phyloP scores from a whole-genome alignment of 257 asterid genomes.

The Solanum chmielewskii region DNA sequence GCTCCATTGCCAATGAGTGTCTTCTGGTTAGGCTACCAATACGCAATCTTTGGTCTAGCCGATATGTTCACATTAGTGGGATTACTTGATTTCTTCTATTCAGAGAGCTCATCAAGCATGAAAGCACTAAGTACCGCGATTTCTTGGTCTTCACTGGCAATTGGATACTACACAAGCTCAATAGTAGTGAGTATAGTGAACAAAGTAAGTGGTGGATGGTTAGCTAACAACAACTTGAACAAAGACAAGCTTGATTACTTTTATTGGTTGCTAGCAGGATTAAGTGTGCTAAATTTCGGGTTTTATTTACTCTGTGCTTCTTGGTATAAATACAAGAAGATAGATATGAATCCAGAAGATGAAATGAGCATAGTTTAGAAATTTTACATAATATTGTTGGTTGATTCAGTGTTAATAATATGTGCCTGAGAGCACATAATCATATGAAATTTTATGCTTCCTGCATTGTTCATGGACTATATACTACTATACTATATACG shows the following conservation, averaged over 20 bases:
- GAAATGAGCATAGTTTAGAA: constrained; percentile 8
- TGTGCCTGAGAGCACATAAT: neutral
- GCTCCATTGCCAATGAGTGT: constrained; percentile 49
- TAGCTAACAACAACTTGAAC: constrained; percentile 46
- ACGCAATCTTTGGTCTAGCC: constrained; percentile 54
- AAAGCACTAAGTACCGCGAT: constrained; percentile 58
- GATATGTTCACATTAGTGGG: constrained; percentile 68
- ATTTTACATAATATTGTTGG: neutral
- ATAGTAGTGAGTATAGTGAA: constrained; percentile 56
- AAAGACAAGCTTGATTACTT: constrained; percentile 54
- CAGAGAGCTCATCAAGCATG: constrained; percentile 58
- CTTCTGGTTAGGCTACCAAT: constrained; percentile 61
- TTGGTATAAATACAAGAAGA: constrained; percentile 60
- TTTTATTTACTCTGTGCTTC: constrained; percentile 46
- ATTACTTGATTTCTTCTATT: constrained; percentile 56
- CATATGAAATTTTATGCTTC: neutral
- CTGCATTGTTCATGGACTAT: neutral
- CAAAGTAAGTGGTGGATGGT: constrained; percentile 59
- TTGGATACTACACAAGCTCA: constrained; percentile 58
- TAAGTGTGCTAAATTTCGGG: constrained; percentile 49
- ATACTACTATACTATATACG: neutral
- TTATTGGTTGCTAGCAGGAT: constrained; percentile 40
- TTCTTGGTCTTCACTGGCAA: constrained; percentile 58
- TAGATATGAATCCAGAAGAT: constrained; percentile 18
- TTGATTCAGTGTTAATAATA: neutral